A percentile compares a stretch with the other conserved stretches of the same genome.
phyloP scores from a whole-genome alignment of 768 basidiomycete species.

The Boletus speciosus region DNA sequence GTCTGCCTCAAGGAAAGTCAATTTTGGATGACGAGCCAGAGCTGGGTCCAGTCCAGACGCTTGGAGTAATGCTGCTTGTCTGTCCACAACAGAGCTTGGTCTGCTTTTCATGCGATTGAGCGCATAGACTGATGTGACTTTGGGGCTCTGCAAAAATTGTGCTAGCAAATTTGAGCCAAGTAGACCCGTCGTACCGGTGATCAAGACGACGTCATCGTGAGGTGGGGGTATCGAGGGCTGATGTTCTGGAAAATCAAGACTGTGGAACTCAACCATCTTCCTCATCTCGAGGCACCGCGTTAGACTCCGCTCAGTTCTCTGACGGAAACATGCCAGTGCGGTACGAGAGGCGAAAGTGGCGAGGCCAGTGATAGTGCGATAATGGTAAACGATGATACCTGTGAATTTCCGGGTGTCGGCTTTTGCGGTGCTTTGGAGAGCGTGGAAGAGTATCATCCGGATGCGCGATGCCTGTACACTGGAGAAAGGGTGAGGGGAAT shows the following conservation, averaged over 20 bases:
- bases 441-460: slow-evolving; percentile 36
- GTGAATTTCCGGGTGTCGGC: slow-evolving; percentile 21
- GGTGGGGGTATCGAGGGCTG: not conserved
- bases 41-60: slow-evolving; percentile 31
- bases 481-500: not conserved
- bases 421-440: slow-evolving; percentile 26
- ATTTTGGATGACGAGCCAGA: slow-evolving; percentile 28
- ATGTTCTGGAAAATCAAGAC: slow-evolving; percentile 7
- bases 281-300: slow-evolving; percentile 17
- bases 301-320: slow-evolving; percentile 11
- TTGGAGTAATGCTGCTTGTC: slow-evolving; percentile 27
- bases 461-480: slow-evolving; percentile 40
- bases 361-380: slow-evolving; percentile 33
- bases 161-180: slow-evolving; percentile 32
- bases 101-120: slow-evolving; percentile 24
- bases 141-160: slow-evolving; percentile 14
- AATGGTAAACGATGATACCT: slow-evolving; percentile 34
- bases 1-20: slow-evolving; percentile 33
- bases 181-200: slow-evolving; percentile 36
- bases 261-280: slow-evolving; percentile 1
- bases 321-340: slow-evolving; percentile 9
- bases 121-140: slow-evolving; percentile 26
- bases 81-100: slow-evolving; percentile 16
- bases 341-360: slow-evolving; percentile 16
- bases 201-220: slow-evolving; percentile 20